These are phyloP conservation scores for Candida broadrunensis DNA, from an alignment of 805 yeast genomes.

Conservation along the genomic window DNA sequence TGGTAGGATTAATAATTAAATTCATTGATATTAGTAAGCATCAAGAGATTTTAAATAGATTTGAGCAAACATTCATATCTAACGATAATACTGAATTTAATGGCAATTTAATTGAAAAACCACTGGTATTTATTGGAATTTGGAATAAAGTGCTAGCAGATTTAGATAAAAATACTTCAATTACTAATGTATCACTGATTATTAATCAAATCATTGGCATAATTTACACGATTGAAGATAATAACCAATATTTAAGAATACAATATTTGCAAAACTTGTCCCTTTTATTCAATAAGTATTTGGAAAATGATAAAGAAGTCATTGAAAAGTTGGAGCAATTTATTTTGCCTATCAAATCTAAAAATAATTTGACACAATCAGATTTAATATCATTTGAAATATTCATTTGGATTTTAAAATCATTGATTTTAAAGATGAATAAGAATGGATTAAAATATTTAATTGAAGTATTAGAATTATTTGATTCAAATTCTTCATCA, in stretches of 20 bases:
- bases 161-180: conserved; percentile 41
- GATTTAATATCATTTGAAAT: conserved; percentile 43
- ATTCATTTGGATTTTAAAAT: conserved; percentile 70
- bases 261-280: conserved; percentile 57
- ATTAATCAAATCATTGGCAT: conserved; percentile 8
- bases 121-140: conserved; percentile 34
- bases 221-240: conserved; percentile 6
- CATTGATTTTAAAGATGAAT: conserved; percentile 59
- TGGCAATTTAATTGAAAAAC: conserved; percentile 10
- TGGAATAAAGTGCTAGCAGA: conserved; percentile 50
- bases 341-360: background rate
- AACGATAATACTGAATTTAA: conserved; percentile 6
- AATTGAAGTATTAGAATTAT: conserved; percentile 10
- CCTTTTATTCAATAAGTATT: conserved; percentile 48
- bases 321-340: background rate
- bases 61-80: conserved; percentile 32
- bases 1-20: conserved; percentile 40
- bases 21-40: conserved; percentile 42
- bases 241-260: conserved; percentile 37
- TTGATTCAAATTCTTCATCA: background rate
- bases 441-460: conserved; percentile 22
- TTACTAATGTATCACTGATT: conserved; percentile 4
- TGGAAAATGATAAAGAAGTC: conserved; percentile 6
- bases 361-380: background rate
- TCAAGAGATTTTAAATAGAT: conserved; percentile 40